Percentiles rank a stretch among this genome's conserved stretches.
Conservation (phyloP, 345 rosid genomes). For the Citrus trifoliata region DNA sequence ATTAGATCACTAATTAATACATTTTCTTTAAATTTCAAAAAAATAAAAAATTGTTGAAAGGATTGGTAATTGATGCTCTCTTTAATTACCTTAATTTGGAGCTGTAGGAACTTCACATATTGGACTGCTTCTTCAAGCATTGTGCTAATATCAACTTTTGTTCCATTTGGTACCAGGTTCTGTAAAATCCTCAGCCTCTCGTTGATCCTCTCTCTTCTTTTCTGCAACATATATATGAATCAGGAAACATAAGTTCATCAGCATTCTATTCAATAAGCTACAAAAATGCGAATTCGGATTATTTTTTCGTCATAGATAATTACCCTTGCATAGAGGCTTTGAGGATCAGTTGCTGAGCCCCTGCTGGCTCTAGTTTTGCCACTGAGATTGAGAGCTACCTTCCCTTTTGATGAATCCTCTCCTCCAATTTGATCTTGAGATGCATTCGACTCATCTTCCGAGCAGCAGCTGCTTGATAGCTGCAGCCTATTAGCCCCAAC, state of each 20-base stretch:
- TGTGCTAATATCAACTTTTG: slow-evolving; percentile 89
- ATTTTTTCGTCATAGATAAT: neutral
- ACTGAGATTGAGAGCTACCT: slow-evolving; percentile 35
- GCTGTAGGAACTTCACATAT: slow-evolving; percentile 86
- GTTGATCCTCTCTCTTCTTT: slow-evolving; percentile 85
- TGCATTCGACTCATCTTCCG: slow-evolving; percentile 59
- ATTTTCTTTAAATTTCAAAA: neutral
- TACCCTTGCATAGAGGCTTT: slow-evolving; percentile 95
- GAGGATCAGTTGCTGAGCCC: slow-evolving; percentile 93
- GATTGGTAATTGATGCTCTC: neutral
- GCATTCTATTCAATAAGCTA: slow-evolving; percentile 10
- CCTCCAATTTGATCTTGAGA: slow-evolving; percentile 38
- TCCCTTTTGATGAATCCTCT: slow-evolving; percentile 36
- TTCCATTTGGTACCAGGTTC: slow-evolving; percentile 90
- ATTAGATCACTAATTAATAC: neutral
- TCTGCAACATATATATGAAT: slow-evolving; percentile 37
- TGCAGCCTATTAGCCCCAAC: slow-evolving; percentile 19
- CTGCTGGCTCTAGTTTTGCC: slow-evolving; percentile 69
- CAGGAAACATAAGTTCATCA: neutral
- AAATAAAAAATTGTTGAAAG: too few species aligned
- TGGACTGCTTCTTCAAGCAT: slow-evolving; percentile 96
- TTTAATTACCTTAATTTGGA: slow-evolving; percentile 70
- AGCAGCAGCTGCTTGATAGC: slow-evolving; percentile 48
- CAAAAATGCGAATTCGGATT: slow-evolving; percentile 27
- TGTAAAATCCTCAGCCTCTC: slow-evolving; percentile 73